phyloP scores from a whole-genome alignment of 2,329 filamentous ascomycete genomes.

The Scedosporium aurantiacum region DNA sequence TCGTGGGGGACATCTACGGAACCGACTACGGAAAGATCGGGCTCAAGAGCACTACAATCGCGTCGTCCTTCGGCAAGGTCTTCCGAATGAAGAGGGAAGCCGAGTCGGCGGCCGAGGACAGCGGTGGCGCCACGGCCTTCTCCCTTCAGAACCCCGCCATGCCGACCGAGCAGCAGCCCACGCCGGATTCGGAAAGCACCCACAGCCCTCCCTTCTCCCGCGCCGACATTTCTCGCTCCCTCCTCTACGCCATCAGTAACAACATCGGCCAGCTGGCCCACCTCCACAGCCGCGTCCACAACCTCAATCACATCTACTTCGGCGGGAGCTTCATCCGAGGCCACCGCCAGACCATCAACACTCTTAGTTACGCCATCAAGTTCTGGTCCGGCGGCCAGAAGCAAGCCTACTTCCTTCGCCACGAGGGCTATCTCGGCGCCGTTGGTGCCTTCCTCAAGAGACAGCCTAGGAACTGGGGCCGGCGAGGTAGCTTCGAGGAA shows the following conservation, averaged over 20 bases:
- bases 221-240: conserved; percentile 79
- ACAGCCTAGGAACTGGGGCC: conserved; percentile 83
- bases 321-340: conserved; percentile 94
- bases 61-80: conserved; percentile 92
- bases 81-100: conserved; percentile 84
- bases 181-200: conserved; percentile 15
- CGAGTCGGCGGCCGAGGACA: conserved; percentile 67
- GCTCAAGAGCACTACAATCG: conserved; percentile 89
- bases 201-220: conserved; percentile 50
- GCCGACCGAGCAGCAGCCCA: not conserved
- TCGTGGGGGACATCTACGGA: conserved; percentile 96
- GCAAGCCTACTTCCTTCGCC: conserved; percentile 88
- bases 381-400: conserved; percentile 95
- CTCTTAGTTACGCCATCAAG: conserved; percentile 88
- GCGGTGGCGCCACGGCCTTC: conserved; percentile 19
- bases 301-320: conserved; percentile 89
- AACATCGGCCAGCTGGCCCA: conserved; percentile 98
- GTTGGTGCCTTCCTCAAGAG: conserved; percentile 91
- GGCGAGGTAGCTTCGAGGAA: conserved; percentile 64
- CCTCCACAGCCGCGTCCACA: conserved; percentile 91
- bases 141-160: not conserved
- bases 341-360: conserved; percentile 96
- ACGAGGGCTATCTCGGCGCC: conserved; percentile 89
- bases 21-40: conserved; percentile 94
- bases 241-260: conserved; percentile 92